Base-by-base conservation (phyloP, 192 early-diverging fungal genomes). In the Coemansia sp. region DNA sequence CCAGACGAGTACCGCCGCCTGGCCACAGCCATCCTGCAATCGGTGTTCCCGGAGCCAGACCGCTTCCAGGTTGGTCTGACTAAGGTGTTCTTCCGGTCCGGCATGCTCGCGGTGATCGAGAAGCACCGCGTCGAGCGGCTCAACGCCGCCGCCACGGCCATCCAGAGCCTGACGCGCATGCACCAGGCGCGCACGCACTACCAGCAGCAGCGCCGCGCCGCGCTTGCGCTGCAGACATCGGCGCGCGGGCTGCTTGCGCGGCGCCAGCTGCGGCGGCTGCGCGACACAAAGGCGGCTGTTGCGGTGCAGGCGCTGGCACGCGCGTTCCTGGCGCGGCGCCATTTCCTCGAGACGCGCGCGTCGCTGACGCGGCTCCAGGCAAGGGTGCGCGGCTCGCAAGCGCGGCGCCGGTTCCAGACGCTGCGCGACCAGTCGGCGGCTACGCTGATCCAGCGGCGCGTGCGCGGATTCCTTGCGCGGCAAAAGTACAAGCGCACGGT, bases 31-130 rank as follows among this genome's bases (percentile, higher is more conserved):
- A 89, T 91, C 67, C 72, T 92, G 6, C 68, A 83, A 31, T 62
- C 81, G 6, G 83, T 84, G 4, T 94, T 99, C 56, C 77, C 81
- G 36, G 90, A 91, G 59, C 82, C 82, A 4, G 94, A 96, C 71
- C 91, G 94, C 59, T 98, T 86, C 81, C 94, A 98, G 83, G 82
- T 98, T 17, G 97, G 97, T 61, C 72, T 88, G 33, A 92, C 93
- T 13, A 99, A 99, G 80, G 92, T 99, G 50, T 99, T 99, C 82
- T 99, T 99, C 94, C 89, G 97, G 28, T 92, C 97, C 48, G 97
- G 97, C 57, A 90, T 94, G 84, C 83, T 87, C 52, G 84, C 77
- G 15, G 57, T 67, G 30, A 71, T 81, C 42, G 96, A 99, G 67
- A 97, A 95, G 75, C 81, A 92, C 52, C 88, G 95, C 31, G 81